A percentile compares a stretch with the other conserved stretches of the same genome.
Evolutionary conservation across 805 yeast species (phyloP).

Genomic region (Kodamaea hsintzibuensis): DNA sequence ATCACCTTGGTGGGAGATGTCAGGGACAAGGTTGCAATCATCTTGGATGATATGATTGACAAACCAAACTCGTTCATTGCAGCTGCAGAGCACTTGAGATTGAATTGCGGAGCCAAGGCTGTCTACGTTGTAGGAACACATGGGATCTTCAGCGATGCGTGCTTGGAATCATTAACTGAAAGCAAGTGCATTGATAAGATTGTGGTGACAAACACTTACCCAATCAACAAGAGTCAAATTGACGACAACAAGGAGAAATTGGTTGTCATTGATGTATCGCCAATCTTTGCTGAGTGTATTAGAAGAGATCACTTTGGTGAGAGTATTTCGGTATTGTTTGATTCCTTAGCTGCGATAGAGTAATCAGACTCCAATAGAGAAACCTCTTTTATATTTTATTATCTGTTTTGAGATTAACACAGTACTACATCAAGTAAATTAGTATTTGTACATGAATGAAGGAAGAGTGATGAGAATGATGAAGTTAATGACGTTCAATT

Average conservation of each 20-base stretch:
- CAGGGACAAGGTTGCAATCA: constrained; percentile 85
- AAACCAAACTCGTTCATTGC: constrained; percentile 92
- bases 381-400: too few species aligned
- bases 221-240: constrained; percentile 66
- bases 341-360: constrained; percentile 68
- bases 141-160: constrained; percentile 87
- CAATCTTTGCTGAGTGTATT: constrained; percentile 96
- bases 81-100: constrained; percentile 95
- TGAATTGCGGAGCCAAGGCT: constrained; percentile 93
- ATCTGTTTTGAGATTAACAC: background rate
- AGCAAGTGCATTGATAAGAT: constrained; percentile 86
- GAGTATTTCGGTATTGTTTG: constrained; percentile 89
- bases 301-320: constrained; percentile 99
- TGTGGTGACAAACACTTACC: constrained; percentile 95
- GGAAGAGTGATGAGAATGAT: background rate
- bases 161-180: constrained; percentile 74
- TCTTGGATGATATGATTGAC: constrained; percentile 96
- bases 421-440: too few species aligned
- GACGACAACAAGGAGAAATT: constrained; percentile 61
- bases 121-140: constrained; percentile 94
- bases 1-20: constrained; percentile 98
- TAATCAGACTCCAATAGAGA: constrained; percentile 15
- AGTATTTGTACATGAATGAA: too few species aligned
- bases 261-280: constrained; percentile 87
- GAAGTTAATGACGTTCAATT: background rate